Evolutionary conservation across 805 yeast species (phyloP), one percentile per base, ranked within the genome.

Genomic region (Candida broadrunensis): DNA sequence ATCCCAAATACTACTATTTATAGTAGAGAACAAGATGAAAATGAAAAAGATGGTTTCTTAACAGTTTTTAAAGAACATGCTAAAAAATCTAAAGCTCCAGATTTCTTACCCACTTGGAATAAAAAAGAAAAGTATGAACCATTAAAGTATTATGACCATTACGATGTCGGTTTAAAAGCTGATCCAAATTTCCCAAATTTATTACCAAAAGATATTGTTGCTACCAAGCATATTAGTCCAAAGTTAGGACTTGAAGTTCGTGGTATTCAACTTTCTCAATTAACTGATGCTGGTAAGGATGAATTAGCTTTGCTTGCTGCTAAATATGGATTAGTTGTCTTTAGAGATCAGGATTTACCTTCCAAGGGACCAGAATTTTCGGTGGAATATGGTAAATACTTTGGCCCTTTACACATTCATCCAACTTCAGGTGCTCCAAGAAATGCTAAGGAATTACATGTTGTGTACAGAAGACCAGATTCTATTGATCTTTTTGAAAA

Each of bases 231-330:
- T 17, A 57, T 84, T 33, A 77, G 86, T 2, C 91, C 91, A 25
- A 83, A 78, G 53, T 65, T 85, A 40, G 95, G 93, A 13, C 68
- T 82, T 14, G 88, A 80, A 49, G 65, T 85, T 24, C 60, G 58
- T 14, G 83, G 83, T 33, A 54, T 83, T 32, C 87, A 81, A 52
- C 62, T 83, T 38, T 75, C 83, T 14, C 56, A 68, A 30, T 70
- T 83, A 47, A 56, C 65, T 41, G 73, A 71, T 37, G 63, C 63
- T 16, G 88, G 75, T 23, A 81, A 79, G 53, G 79, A 84, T 49
- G 90, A 84, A 50, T 67, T 85, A 44, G 88, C 90, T 1, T 65
- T 80, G 19, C 67, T 73, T 26, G 81, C 78, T 37, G 88, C 85
- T 16, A 79, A 80, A 52, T 67, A 83, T 53, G 88, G 86, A 54